Evolutionary conservation across 2,329 filamentous ascomycete genomes (phyloP).

Genomic region (Xylogone sp.): DNA sequence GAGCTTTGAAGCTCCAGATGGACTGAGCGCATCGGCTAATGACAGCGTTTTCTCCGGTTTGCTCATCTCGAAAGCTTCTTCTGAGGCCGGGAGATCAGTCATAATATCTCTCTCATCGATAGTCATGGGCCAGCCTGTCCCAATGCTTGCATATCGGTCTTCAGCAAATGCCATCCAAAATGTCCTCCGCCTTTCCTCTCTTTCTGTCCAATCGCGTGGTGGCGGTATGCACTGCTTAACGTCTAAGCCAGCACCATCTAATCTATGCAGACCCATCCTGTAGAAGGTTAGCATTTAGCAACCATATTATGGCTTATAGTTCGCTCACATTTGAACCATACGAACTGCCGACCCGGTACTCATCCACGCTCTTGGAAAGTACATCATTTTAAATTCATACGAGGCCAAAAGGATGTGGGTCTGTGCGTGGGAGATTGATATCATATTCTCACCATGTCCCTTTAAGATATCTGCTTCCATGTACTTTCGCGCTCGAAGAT

Average conservation of each 20-base stretch:
- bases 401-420: slow-evolving; percentile 74
- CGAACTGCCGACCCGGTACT: slow-evolving; percentile 80
- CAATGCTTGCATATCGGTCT: slow-evolving; percentile 91
- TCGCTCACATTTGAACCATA: slow-evolving; percentile 72
- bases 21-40: slow-evolving; percentile 65
- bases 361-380: slow-evolving; percentile 93
- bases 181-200: slow-evolving; percentile 83
- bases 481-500: slow-evolving; percentile 85
- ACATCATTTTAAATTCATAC: slow-evolving; percentile 98
- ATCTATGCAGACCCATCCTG: slow-evolving; percentile 87
- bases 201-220: slow-evolving; percentile 89
- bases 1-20: slow-evolving; percentile 68
- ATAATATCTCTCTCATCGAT: slow-evolving; percentile 89
- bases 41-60: slow-evolving; percentile 68
- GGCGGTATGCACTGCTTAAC: slow-evolving; percentile 89
- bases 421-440: slow-evolving; percentile 83
- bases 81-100: slow-evolving; percentile 78
- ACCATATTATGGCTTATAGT: slow-evolving; percentile 39
- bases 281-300: slow-evolving; percentile 48
- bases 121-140: slow-evolving; percentile 94
- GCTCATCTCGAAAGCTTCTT: slow-evolving; percentile 81
- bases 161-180: slow-evolving; percentile 94
- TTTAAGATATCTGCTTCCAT: slow-evolving; percentile 86
- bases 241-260: slow-evolving; percentile 79
- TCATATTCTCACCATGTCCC: slow-evolving; percentile 84